phyloP scores from a whole-genome alignment of 495 filamentous ascomycete genomes.

The Aspergillus homomorphus region DNA sequence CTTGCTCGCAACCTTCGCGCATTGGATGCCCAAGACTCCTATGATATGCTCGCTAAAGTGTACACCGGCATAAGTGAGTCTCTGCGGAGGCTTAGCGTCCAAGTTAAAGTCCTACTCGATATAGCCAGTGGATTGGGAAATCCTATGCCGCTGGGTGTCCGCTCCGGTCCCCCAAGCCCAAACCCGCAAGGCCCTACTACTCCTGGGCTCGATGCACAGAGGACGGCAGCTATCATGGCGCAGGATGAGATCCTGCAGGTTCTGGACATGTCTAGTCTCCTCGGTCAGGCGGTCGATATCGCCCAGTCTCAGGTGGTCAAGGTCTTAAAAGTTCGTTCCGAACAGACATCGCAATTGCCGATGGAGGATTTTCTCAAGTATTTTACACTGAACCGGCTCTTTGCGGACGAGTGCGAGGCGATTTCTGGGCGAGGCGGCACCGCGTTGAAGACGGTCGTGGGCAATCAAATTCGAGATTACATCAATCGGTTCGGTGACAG shows the following conservation, averaged over 20 bases:
- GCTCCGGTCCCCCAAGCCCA: slow-evolving; percentile 49
- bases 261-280: slow-evolving; percentile 88
- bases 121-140: slow-evolving; percentile 74
- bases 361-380: slow-evolving; percentile 83
- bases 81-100: slow-evolving; percentile 76
- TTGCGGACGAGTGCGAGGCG: slow-evolving; percentile 95
- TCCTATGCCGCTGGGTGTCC: slow-evolving; percentile 28
- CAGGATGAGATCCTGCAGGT: slow-evolving; percentile 83
- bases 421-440: slow-evolving; percentile 86
- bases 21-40: slow-evolving; percentile 78
- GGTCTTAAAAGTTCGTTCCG: slow-evolving; percentile 84
- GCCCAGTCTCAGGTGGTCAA: slow-evolving; percentile 91
- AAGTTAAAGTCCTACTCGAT: slow-evolving; percentile 94
- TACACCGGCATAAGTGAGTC: slow-evolving; percentile 88
- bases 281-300: slow-evolving; percentile 89
- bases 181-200: slow-evolving; percentile 31
- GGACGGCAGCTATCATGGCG: slow-evolving; percentile 30
- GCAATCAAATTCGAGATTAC: slow-evolving; percentile 88
- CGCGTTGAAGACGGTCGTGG: slow-evolving; percentile 81
- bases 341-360: slow-evolving; percentile 71
- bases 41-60: slow-evolving; percentile 75
- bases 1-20: slow-evolving; percentile 89
- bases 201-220: slow-evolving; percentile 4
- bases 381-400: slow-evolving; percentile 88
- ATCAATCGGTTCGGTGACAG: slow-evolving; percentile 70